phyloP scores from a whole-genome alignment of 768 basidiomycete genomes.

The Tricholoma furcatifolium region DNA sequence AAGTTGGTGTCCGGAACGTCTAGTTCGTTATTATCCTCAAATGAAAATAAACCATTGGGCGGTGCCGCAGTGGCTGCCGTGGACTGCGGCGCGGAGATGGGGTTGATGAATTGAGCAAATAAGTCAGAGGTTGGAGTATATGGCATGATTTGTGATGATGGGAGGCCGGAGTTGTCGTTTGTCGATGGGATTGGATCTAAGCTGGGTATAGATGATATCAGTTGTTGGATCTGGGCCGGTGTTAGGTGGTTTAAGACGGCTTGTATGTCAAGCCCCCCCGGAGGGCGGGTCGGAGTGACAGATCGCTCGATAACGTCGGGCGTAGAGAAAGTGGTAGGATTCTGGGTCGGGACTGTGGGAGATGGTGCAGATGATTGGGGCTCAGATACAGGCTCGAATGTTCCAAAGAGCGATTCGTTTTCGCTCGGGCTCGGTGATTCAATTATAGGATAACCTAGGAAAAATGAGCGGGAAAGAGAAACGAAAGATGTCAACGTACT shows the following conservation, averaged over 20 bases:
- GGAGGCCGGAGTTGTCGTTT: conserved; percentile 11
- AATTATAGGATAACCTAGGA: conserved; percentile 41
- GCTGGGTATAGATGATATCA: conserved; percentile 46
- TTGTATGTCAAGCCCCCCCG: conserved; percentile 27
- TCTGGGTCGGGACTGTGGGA: conserved; percentile 5
- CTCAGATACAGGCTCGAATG: conserved; percentile 1
- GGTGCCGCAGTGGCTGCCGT: conserved; percentile 10
- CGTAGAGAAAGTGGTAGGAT: not conserved
- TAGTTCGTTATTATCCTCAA: conserved; percentile 21
- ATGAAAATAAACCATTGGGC: conserved; percentile 30
- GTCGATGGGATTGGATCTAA: conserved; percentile 25
- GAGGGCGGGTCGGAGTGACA: conserved; percentile 22
- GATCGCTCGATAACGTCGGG: conserved; percentile 20
- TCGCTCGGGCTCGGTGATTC: conserved; percentile 36
- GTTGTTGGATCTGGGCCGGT: conserved; percentile 56
- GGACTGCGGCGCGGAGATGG: conserved; percentile 7
- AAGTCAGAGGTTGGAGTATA: conserved; percentile 35
- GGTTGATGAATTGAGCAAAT: conserved; percentile 24
- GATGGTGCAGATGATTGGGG: conserved; percentile 2
- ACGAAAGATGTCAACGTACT: conserved; percentile 18
- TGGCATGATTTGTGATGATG: conserved; percentile 27
- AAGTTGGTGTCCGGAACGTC: not conserved
- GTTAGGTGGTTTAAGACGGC: conserved; percentile 51
- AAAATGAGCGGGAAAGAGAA: conserved; percentile 7
- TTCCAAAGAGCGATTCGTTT: conserved; percentile 1